Evolutionary conservation across 305 asterid species (phyloP).

Genomic region (Ilex paraguariensis): DNA sequence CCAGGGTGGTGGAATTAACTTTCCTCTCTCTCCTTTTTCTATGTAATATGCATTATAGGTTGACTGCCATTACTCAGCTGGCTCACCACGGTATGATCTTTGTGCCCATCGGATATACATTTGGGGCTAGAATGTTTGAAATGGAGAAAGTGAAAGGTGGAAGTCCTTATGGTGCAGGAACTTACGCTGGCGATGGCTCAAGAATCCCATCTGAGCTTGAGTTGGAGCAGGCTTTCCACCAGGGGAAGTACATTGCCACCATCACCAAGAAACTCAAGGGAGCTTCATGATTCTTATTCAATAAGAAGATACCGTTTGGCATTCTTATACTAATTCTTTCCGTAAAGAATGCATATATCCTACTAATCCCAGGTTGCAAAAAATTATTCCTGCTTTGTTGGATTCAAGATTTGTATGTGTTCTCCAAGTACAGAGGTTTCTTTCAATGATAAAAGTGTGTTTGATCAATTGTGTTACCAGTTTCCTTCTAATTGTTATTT

Average conservation of each 20-base stretch:
- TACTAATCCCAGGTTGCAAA: background rate
- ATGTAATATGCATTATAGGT: slow-evolving; percentile 14
- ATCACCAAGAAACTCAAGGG: slow-evolving; percentile 45
- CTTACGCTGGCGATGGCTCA: slow-evolving; percentile 49
- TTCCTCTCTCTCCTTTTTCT: background rate
- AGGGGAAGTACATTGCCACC: slow-evolving; percentile 39
- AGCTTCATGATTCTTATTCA: slow-evolving; percentile 15
- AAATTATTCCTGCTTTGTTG: background rate
- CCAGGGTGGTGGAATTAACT: background rate
- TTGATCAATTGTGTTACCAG: background rate
- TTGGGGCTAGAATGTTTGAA: slow-evolving; percentile 52
- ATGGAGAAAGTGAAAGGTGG: slow-evolving; percentile 51
- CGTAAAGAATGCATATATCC: background rate
- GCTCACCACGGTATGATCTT: slow-evolving; percentile 51
- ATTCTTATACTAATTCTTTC: background rate
- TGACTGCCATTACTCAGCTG: slow-evolving; percentile 50
- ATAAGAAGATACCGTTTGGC: background rate
- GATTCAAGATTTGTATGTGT: background rate
- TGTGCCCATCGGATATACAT: slow-evolving; percentile 51
- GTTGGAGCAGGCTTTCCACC: slow-evolving; percentile 43
- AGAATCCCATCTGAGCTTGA: slow-evolving; percentile 48
- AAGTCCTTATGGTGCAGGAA: slow-evolving; percentile 53
- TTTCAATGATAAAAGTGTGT: background rate
- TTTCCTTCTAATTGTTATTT: background rate
- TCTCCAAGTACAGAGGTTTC: background rate